These are phyloP conservation scores for Yamadazyma atmosphaerica DNA, from an alignment of 1,139 yeast species.

Conservation along the genomic window DNA sequence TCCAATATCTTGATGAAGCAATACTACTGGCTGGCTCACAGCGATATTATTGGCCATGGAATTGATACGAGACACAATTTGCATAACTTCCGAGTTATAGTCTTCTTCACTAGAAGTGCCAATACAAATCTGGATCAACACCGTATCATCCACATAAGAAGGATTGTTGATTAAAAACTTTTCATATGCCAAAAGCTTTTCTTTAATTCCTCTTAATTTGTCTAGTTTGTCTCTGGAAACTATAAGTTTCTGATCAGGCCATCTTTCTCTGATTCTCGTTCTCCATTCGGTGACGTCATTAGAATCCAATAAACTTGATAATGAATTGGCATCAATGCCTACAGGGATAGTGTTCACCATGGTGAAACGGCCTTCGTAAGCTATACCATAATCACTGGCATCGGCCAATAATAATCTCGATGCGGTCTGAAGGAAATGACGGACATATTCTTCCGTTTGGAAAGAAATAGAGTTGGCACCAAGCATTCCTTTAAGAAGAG, in stretches of 20 bases:
- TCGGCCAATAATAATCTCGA: conserved; percentile 83
- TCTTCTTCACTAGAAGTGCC: conserved; percentile 47
- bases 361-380: conserved; percentile 65
- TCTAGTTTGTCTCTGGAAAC: conserved; percentile 91
- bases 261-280: conserved; percentile 68
- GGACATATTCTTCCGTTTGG: conserved; percentile 89
- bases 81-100: conserved; percentile 70
- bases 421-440: conserved; percentile 92
- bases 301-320: conserved; percentile 47
- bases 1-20: conserved; percentile 83
- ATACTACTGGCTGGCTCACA: conserved; percentile 79
- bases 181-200: conserved; percentile 86
- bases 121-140: conserved; percentile 79
- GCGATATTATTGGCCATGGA: conserved; percentile 72
- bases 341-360: conserved; percentile 74
- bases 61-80: conserved; percentile 83
- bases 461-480: conserved; percentile 89
- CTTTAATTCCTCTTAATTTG: conserved; percentile 82
- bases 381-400: conserved; percentile 71
- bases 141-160: conserved; percentile 64
- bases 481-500: conserved; percentile 75
- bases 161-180: conserved; percentile 72
- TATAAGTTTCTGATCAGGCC: conserved; percentile 70
- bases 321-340: conserved; percentile 76
- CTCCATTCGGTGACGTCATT: conserved; percentile 72